Percentiles rank a stretch among this genome's conserved stretches.
phyloP scores from a whole-genome alignment of 345 rosid species.

The Brassica rapa region DNA sequence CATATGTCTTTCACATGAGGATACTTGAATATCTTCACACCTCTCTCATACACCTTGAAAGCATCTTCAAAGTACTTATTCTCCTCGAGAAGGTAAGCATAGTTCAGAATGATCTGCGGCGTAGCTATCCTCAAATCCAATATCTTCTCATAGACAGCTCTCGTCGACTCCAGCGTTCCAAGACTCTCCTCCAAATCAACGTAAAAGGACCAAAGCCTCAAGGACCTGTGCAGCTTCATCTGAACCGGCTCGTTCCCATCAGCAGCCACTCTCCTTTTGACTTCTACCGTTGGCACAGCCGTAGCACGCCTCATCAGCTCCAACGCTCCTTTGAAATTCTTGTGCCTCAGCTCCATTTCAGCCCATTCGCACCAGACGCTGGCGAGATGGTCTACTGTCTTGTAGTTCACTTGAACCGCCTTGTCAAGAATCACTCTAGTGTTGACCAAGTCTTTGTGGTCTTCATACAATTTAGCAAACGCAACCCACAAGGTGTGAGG shows the following conservation, averaged over 20 bases:
- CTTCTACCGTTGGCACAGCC: constrained; percentile 96
- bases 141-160: constrained; percentile 90
- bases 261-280: constrained; percentile 90
- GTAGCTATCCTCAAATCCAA: constrained; percentile 94
- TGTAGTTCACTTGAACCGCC: constrained; percentile 95
- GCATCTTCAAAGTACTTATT: constrained; percentile 97
- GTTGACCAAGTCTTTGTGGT: constrained; percentile 74
- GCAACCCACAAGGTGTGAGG: constrained; percentile 96
- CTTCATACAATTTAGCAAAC: constrained; percentile 87
- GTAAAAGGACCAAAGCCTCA: constrained; percentile 91
- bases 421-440: constrained; percentile 93
- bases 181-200: constrained; percentile 96
- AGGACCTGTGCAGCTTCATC: constrained; percentile 86
- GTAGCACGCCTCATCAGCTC: constrained; percentile 45
- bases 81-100: constrained; percentile 86
- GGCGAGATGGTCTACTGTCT: constrained; percentile 86
- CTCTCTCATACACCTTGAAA: constrained; percentile 95
- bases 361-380: constrained; percentile 99
- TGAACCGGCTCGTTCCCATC: constrained; percentile 94
- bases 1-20: constrained; percentile 97
- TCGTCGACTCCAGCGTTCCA: constrained; percentile 87
- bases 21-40: constrained; percentile 94
- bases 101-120: constrained; percentile 90
- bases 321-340: constrained; percentile 81
- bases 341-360: constrained; percentile 89